Percentiles rank a stretch among this genome's conserved stretches.
phyloP scores from a whole-genome alignment of 768 basidiomycete species.

The Lentinula edodes region DNA sequence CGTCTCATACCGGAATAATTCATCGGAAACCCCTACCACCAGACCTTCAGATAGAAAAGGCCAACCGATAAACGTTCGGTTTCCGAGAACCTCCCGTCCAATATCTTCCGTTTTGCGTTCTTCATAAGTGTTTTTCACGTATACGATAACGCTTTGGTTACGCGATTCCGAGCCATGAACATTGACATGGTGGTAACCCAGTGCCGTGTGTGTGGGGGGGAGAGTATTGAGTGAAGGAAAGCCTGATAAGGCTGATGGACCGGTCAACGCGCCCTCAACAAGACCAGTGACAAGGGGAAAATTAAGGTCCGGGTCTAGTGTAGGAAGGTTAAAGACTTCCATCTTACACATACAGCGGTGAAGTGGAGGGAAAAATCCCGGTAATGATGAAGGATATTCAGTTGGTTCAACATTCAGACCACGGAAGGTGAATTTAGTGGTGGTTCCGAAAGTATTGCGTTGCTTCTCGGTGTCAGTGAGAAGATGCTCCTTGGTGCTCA shows the following conservation, averaged over 20 bases:
- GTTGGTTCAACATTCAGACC: constrained; percentile 46
- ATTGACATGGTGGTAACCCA: constrained; percentile 88
- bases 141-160: constrained; percentile 91
- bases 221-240: constrained; percentile 95
- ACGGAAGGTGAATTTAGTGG: constrained; percentile 73
- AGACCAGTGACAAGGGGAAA: constrained; percentile 84
- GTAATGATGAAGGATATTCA: constrained; percentile 84
- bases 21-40: constrained; percentile 83
- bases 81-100: constrained; percentile 69
- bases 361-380: constrained; percentile 91
- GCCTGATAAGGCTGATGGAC: constrained; percentile 82
- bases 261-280: constrained; percentile 83
- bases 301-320: constrained; percentile 54
- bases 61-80: constrained; percentile 81
- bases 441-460: constrained; percentile 77
- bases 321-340: constrained; percentile 86
- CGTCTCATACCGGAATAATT: constrained; percentile 82
- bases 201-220: constrained; percentile 56
- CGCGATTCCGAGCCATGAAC: constrained; percentile 87
- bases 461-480: constrained; percentile 69
- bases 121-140: constrained; percentile 74
- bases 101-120: constrained; percentile 62
- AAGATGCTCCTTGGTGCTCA: constrained; percentile 74
- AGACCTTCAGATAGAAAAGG: constrained; percentile 92
- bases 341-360: constrained; percentile 72